Conservation (phyloP, 768 basidiomycete species). For the Suillus paluster region DNA sequence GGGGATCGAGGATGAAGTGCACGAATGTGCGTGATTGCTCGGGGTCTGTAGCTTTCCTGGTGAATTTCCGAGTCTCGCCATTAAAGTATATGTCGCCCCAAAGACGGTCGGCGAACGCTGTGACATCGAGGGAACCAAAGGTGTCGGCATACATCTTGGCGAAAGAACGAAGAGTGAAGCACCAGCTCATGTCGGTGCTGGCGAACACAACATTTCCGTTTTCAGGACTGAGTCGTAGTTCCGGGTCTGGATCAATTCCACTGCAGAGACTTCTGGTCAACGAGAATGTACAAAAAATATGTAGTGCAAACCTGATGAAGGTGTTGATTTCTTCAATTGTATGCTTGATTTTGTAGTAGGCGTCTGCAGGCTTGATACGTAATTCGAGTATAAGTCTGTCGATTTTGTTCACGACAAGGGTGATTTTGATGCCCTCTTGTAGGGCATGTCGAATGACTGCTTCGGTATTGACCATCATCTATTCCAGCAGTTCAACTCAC, state of each 20-base stretch:
- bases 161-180: conserved; percentile 93
- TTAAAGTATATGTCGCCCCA: conserved; percentile 99
- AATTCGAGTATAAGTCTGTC: conserved; percentile 97
- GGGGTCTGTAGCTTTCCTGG: conserved; percentile 79
- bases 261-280: conserved; percentile 38
- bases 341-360: conserved; percentile 99
- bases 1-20: conserved; percentile 93
- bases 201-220: conserved; percentile 97
- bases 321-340: conserved; percentile 99
- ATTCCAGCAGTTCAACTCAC: conserved; percentile 18
- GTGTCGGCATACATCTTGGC: conserved; percentile 96
- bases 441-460: conserved; percentile 86
- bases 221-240: conserved; percentile 89
- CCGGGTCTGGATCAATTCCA: conserved; percentile 86
- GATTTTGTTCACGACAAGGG: conserved; percentile 96
- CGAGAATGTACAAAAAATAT: neutral
- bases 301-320: conserved; percentile 76
- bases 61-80: conserved; percentile 83
- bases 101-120: conserved; percentile 84
- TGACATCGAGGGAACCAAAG: conserved; percentile 84
- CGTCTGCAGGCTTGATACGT: conserved; percentile 92
- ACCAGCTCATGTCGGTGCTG: conserved; percentile 97
- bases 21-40: conserved; percentile 87
- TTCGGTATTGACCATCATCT: conserved; percentile 95
- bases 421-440: conserved; percentile 87